These are phyloP conservation scores for Nepenthes gracilis DNA, from an alignment of 148 eudicot species.

Conservation along the genomic window DNA sequence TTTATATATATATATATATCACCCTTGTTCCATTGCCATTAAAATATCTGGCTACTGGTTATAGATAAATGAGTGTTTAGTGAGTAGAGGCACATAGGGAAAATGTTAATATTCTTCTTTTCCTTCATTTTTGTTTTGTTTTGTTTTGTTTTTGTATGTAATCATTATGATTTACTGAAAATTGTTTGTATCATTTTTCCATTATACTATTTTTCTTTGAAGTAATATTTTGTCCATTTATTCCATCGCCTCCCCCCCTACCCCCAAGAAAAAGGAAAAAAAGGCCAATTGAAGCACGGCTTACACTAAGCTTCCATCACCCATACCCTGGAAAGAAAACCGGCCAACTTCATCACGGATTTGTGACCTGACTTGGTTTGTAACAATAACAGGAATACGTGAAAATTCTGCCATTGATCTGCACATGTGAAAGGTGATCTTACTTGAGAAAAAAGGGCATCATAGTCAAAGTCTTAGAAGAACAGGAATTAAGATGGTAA, in stretches of 20 bases:
- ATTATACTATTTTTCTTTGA: too few relatives aligned
- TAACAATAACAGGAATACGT: slow-evolving; percentile 78
- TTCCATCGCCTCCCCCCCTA: neutral
- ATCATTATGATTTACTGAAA: too few relatives aligned
- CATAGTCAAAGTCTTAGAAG: neutral
- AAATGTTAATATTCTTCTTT: too few relatives aligned
- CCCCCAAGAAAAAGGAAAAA: neutral
- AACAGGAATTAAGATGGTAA: slow-evolving; percentile 1
- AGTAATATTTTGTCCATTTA: too few relatives aligned
- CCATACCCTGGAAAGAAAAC: slow-evolving; percentile 62
- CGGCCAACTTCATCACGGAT: slow-evolving; percentile 33
- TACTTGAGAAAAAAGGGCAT: neutral
- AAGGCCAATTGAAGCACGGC: neutral
- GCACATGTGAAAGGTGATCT: slow-evolving; percentile 8
- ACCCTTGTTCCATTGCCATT: too few relatives aligned
- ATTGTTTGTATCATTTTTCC: too few relatives aligned
- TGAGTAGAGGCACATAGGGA: too few relatives aligned
- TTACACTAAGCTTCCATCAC: slow-evolving; percentile 5
- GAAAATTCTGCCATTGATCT: slow-evolving; percentile 87
- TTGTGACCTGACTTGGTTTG: slow-evolving; percentile 88
- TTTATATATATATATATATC: too few relatives aligned
- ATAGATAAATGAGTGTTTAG: too few relatives aligned
- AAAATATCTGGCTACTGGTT: too few relatives aligned
- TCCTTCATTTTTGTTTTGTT: too few relatives aligned
- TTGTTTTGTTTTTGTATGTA: too few relatives aligned